Conservation (phyloP, 805 yeast genomes). For the Candida orba region DNA sequence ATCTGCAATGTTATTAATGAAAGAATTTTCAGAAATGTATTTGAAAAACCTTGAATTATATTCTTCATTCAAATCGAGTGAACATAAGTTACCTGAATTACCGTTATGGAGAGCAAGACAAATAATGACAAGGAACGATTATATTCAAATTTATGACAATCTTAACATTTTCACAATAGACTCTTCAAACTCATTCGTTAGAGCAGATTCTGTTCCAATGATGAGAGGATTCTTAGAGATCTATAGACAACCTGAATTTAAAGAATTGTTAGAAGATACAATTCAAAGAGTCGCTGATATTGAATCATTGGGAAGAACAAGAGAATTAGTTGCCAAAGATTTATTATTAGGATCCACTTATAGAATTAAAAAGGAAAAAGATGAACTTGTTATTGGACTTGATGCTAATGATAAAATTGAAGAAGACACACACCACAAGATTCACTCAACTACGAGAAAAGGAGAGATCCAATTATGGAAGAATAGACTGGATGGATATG, state of each 20-base stretch:
- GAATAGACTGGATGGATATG: constrained; percentile 13
- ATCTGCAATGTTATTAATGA: constrained; percentile 66
- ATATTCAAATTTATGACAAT: constrained; percentile 66
- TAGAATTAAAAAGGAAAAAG: constrained; percentile 20
- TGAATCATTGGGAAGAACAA: constrained; percentile 69
- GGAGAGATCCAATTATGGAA: constrained; percentile 22
- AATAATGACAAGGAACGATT: constrained; percentile 80
- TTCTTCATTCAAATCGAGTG: constrained; percentile 1
- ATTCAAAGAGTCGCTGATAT: constrained; percentile 64
- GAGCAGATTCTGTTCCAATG: constrained; percentile 83
- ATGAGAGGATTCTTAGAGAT: constrained; percentile 85
- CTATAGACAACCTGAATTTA: constrained; percentile 62
- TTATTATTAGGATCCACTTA: constrained; percentile 46
- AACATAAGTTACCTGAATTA: constrained; percentile 52
- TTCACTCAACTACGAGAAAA: constrained; percentile 22
- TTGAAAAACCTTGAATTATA: constrained; percentile 32
- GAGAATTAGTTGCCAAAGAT: constrained; percentile 70
- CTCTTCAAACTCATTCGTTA: constrained; percentile 52
- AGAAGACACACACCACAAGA: constrained; percentile 15
- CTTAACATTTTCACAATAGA: constrained; percentile 76
- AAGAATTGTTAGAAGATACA: constrained; percentile 57
- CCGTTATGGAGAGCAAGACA: constrained; percentile 83
- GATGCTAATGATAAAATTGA: constrained; percentile 15
- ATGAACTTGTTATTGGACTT: constrained; percentile 10
- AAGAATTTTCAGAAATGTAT: constrained; percentile 58